Conservation (phyloP, 352 stramenopile genomes). For the Pythium brachiatum region DNA sequence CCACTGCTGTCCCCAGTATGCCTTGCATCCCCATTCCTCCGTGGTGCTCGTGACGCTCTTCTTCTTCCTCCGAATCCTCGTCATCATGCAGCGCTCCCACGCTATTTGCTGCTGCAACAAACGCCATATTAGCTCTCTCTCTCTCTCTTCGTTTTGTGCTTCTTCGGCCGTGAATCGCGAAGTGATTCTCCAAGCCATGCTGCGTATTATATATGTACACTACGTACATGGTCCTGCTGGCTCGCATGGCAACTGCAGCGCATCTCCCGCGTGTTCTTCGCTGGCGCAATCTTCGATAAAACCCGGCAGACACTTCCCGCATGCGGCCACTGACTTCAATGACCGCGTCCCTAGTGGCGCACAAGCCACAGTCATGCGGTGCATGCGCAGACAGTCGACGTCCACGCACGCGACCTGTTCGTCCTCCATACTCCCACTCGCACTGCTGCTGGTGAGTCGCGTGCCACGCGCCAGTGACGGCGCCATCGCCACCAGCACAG, state of each 20-base stretch:
- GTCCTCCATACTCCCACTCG: background rate
- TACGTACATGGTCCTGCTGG: background rate
- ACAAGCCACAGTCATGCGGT: conserved; percentile 2
- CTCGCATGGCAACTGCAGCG: background rate
- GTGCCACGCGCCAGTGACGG: background rate
- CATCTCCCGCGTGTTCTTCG: background rate
- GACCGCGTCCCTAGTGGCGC: background rate
- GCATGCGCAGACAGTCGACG: conserved; percentile 2
- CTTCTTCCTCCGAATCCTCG: background rate
- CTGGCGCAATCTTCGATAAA: conserved; percentile 10
- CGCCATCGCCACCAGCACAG: too few species aligned
- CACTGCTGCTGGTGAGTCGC: background rate
- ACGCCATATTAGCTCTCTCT: background rate
- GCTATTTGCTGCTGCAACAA: background rate
- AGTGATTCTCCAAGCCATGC: too few species aligned
- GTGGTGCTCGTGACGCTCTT: background rate
- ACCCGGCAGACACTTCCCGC: conserved; percentile 15
- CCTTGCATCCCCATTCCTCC: conserved; percentile 13
- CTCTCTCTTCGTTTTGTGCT: background rate
- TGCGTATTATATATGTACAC: too few species aligned
- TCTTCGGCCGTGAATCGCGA: background rate
- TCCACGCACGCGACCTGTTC: background rate
- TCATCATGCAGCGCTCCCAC: background rate
- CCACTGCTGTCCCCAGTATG: conserved; percentile 7
- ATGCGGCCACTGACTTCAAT: background rate